Evolutionary conservation across 768 basidiomycete species (phyloP), one percentile per base, ranked within the genome.

Genomic region (Russula ochroleuca): DNA sequence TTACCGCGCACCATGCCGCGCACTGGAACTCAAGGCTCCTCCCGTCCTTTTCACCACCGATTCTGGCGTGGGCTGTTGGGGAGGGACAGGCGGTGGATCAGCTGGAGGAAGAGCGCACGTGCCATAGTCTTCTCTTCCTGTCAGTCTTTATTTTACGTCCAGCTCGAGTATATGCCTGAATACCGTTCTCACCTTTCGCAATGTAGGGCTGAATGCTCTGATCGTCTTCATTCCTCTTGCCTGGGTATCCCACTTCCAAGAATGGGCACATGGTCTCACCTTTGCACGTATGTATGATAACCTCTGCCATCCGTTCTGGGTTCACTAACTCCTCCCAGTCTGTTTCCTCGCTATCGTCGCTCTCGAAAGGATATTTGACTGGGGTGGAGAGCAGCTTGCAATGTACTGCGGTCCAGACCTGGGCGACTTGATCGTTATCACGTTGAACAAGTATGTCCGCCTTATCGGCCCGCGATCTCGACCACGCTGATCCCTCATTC

Each of bases 271-370:
- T 49, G 54, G 47, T 3, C 19, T 52, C 25, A 61, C 64, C 35
- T 73, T 73, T 41, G 58, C 67, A 25, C 54, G 72, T 73, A 62
- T 35, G 72, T 67, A 5, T n/a, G n/a, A 5, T 53, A 14, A 13
- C 3, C 43, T 17, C n/a, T 25, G 19, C 8, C 33, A 3, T 33
- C 17, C 7, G 10, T 14, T 5, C 9, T 53, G 13, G 13, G 11
- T 31, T 57, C n/a, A 45, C 53, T 5, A 47, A 28, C 13, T 61
- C 2, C 13, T 28, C 45, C 9, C 28, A 88, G 85, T 90, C 7
- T 83, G 79, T 62, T 86, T 88, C 71, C 74, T 87, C 53, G 76
- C 83, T 5, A 85, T 90, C 61, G 77, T 90, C 8, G 84, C 88
- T 9, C 77, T 89, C 7, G 86, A 87, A 64, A 77, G 79, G 55